Evolutionary conservation across 495 filamentous ascomycete species (phyloP), one percentile per base, ranked within the genome.

Genomic region (Aspergillus sparsus): DNA sequence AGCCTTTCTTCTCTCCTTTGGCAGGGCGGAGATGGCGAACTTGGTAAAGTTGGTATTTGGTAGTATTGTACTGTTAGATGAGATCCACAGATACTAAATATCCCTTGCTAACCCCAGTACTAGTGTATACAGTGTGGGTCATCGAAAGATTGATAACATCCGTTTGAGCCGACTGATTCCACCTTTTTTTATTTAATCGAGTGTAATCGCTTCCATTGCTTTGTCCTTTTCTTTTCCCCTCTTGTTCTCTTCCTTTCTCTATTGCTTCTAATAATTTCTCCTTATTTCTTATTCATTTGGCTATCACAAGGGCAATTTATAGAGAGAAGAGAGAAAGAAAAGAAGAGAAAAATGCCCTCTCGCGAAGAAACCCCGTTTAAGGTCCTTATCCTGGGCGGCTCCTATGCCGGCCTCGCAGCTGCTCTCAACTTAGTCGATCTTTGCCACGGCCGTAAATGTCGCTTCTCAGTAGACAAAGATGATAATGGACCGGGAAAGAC

Each of bases 361-460:
- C 70, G 72, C 34, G 71, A 74, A 58, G 65, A 61, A 44, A 62
- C 58, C 45, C 57, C 66, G 46, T 71, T 71, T 52, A 69, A 71
- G 32, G 74, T 85, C n/a, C 58, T 78, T 46, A 77, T 91, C 36
- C 78, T 84, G 27, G 87, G 88, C 21, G 86, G 85, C 50, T 84
- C 83, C 18, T 91, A 90, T 58, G 82, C 76, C 6, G 88, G 88
- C 31, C 77, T 91, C 15, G 77, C 83, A 1, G 77, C 81, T 0
- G 80, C 82, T 7, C 63, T 89, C 53, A 85, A 85, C 58, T 73
- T 90, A 4, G 69, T 84, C 39, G 84, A 89, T 65, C 76, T 87
- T 12, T 81, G 80, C 59, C 69, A 75, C 32, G 83, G 82, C 16
- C 73, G 69, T 7, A 49, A 66, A 0, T 52, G 71, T 53, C 73